A percentile compares a stretch with the other conserved stretches of the same genome.
Evolutionary conservation across 2,329 filamentous ascomycete species (phyloP).

Genomic region (Curvularia sp.): DNA sequence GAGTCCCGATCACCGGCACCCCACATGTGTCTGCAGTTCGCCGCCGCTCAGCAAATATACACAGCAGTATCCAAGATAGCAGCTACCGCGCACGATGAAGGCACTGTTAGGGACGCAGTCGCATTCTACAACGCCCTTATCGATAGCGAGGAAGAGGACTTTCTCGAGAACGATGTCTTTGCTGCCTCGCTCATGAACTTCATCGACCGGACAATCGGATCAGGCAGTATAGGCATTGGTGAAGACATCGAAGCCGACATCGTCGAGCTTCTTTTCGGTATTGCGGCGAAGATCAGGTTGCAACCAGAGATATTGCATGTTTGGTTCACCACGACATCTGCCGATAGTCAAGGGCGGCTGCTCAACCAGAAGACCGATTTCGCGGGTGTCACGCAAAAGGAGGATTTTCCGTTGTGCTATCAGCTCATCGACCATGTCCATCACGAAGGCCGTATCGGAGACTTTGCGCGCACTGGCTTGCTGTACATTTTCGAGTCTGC

Average conservation of each 20-base stretch:
- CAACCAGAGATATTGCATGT: conserved; percentile 85
- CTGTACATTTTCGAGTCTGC: conserved; percentile 96
- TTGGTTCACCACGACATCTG: conserved; percentile 76
- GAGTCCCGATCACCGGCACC: conserved; percentile 87
- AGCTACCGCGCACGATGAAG: conserved; percentile 81
- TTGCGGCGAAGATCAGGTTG: conserved; percentile 93
- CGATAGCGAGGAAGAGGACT: conserved; percentile 95
- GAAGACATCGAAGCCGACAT: conserved; percentile 86
- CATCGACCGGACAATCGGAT: conserved; percentile 77
- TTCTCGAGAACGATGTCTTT: conserved; percentile 85
- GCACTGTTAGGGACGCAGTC: conserved; percentile 83
- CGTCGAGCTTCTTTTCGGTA: conserved; percentile 92
- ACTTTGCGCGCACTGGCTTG: conserved; percentile 92
- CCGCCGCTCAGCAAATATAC: conserved; percentile 86
- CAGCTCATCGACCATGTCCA: conserved; percentile 96
- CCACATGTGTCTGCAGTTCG: conserved; percentile 89
- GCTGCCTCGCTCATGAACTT: conserved; percentile 87
- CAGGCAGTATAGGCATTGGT: conserved; percentile 74
- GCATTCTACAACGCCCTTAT: conserved; percentile 89
- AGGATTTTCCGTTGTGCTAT: conserved; percentile 96
- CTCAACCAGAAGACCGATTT: conserved; percentile 70
- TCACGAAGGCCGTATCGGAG: conserved; percentile 89
- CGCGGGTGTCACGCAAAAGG: conserved; percentile 81
- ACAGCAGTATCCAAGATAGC: conserved; percentile 89
- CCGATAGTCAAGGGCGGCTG: conserved; percentile 50